Conservation (phyloP, 2,329 filamentous ascomycete species). For the Epicoccum nigrum region DNA sequence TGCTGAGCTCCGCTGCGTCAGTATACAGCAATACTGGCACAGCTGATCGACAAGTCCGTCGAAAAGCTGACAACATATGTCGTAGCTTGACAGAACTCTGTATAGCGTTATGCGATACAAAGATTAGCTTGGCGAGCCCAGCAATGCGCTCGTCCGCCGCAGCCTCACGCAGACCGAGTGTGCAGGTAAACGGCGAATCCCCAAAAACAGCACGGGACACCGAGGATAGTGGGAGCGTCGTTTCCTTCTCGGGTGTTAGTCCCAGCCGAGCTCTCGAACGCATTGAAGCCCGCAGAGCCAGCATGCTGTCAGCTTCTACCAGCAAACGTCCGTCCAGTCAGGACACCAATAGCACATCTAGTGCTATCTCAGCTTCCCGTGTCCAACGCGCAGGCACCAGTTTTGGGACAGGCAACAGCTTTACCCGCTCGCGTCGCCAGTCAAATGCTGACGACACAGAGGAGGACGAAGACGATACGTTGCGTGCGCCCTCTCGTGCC, state of each 20-base stretch:
- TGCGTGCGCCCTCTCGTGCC: constrained; percentile 56
- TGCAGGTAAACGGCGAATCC: constrained; percentile 46
- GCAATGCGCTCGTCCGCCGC: constrained; percentile 34
- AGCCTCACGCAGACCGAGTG: constrained; percentile 41
- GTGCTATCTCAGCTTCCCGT: constrained; percentile 35
- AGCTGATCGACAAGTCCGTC: constrained; percentile 82
- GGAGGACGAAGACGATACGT: constrained; percentile 48
- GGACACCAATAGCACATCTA: constrained; percentile 28
- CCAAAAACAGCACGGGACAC: constrained; percentile 41
- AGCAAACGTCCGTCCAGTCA: constrained; percentile 40
- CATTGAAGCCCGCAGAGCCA: constrained; percentile 53
- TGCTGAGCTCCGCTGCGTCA: constrained; percentile 68
- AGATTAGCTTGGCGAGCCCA: constrained; percentile 38
- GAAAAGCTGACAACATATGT: constrained; percentile 92
- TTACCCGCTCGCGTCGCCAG: constrained; percentile 45
- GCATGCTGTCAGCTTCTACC: constrained; percentile 31
- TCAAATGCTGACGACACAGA: constrained; percentile 38
- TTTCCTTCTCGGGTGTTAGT: constrained; percentile 33
- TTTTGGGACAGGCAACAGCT: constrained; percentile 44
- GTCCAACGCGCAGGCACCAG: constrained; percentile 47
- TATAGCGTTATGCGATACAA: constrained; percentile 68
- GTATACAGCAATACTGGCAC: constrained; percentile 64
- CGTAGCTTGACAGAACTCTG: constrained; percentile 91
- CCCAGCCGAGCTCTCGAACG: constrained; percentile 49
- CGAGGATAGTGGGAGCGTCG: constrained; percentile 43